Evolutionary conservation across 345 rosid genomes (phyloP).

Genomic region (Diplotaxis tenuifolia): DNA sequence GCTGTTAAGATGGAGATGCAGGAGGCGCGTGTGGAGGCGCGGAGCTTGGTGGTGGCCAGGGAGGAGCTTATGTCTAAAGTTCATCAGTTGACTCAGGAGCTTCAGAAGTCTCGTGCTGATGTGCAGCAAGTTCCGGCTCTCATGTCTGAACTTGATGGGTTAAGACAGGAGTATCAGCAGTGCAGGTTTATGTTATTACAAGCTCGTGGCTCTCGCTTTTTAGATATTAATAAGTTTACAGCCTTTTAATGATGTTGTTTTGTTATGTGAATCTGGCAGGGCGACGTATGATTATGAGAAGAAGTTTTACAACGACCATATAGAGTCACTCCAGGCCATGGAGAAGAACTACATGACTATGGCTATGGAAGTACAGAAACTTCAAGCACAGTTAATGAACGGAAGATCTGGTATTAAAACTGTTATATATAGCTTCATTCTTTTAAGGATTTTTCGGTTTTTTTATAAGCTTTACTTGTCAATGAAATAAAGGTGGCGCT

Average conservation of each 20-base stretch:
- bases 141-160: conserved; percentile 72
- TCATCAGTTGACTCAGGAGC: conserved; percentile 72
- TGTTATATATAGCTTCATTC: background rate
- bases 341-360: conserved; percentile 78
- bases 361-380: conserved; percentile 94
- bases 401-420: conserved; percentile 51
- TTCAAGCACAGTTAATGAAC: conserved; percentile 70
- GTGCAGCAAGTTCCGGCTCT: conserved; percentile 77
- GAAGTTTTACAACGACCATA: conserved; percentile 85
- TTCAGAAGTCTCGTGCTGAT: conserved; percentile 71
- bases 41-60: conserved; percentile 62
- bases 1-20: conserved; percentile 68
- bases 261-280: conserved; percentile 51
- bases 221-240: background rate
- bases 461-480: conserved; percentile 6
- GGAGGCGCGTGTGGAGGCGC: conserved; percentile 74
- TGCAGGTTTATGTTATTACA: conserved; percentile 48
- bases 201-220: background rate
- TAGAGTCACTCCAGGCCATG: conserved; percentile 90
- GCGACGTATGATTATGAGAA: conserved; percentile 80
- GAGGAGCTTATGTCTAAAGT: conserved; percentile 79
- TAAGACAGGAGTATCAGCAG: conserved; percentile 88
- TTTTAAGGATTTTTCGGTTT: background rate
- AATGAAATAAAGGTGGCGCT: conserved; percentile 50
- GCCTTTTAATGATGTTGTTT: background rate